Evolutionary conservation across 768 basidiomycete species (phyloP), one percentile per base, ranked within the genome.

Genomic region (Dacryopinax primogenitus): DNA sequence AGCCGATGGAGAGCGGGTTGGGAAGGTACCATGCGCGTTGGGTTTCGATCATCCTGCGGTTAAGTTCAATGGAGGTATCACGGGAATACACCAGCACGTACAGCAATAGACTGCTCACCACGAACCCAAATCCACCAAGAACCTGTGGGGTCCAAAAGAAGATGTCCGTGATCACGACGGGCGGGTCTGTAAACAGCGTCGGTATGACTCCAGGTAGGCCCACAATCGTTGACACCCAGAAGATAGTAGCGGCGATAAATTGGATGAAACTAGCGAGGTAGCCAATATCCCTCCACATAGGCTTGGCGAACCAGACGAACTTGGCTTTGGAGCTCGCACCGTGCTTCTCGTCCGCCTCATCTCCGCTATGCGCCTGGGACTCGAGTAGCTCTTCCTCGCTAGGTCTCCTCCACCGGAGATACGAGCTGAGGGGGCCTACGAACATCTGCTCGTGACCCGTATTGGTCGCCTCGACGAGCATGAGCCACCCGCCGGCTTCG

Each of bases 61-160:
- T 12, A 47, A 23, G 45, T 13, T 47, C 13, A 30, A 3, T 58
- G 32, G 23, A 7, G 11, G 51, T 6, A 9, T 30, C 15, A 13
- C 26, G 51, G 18, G 51, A 15, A 32, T 28, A 30, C 13, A 63
- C 16, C 63, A 28, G 33, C 6, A 33, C 23, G 2, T 15, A 23
- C 34, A 62, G 67, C 12, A 39, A 65, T 35, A 77, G 74, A 68
- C 79, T 79, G 62, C 84, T 76, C 63, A 84, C 78, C 70, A 58
- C 51, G 68, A 84, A 86, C 0, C 85, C 84, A 0, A 72, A 73
- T 0, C 84, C 84, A 37, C 85, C 85, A 21, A 85, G 70, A 11
- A 86, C 83, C 68, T 85, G 84, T 0, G 85, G 85, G 0, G 80
- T 77, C 83, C 83, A 85, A 71, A 77, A 85, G 33, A 82, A 78